Percentiles rank a stretch among this genome's conserved stretches.
These are phyloP conservation scores for Cladophialophora bantiana DNA, from an alignment of 2,329 filamentous ascomycete species.

Conservation along the genomic window DNA sequence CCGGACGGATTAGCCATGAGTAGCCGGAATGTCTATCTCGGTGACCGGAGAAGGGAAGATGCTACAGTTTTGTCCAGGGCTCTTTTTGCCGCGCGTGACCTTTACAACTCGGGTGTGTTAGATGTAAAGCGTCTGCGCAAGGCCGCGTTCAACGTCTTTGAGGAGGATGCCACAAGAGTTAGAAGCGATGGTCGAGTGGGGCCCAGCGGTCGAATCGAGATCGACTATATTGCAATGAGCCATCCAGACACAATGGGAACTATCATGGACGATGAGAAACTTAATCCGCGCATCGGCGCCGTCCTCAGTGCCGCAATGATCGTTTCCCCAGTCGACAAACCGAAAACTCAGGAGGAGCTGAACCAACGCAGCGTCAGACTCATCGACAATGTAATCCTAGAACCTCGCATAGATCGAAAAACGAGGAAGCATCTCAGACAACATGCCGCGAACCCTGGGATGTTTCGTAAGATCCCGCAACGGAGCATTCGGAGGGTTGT, in stretches of 20 bases:
- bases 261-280: slow-evolving; percentile 75
- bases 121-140: slow-evolving; percentile 73
- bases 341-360: slow-evolving; percentile 76
- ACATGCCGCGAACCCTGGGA: slow-evolving; percentile 8
- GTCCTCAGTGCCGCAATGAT: slow-evolving; percentile 90
- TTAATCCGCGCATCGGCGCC: slow-evolving; percentile 75
- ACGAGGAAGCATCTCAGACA: slow-evolving; percentile 13
- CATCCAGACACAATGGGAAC: slow-evolving; percentile 85
- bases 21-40: slow-evolving; percentile 92
- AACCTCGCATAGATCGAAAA: slow-evolving; percentile 41
- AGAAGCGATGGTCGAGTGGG: slow-evolving; percentile 35
- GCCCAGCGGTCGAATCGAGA: slow-evolving; percentile 65
- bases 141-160: slow-evolving; percentile 69
- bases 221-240: slow-evolving; percentile 92
- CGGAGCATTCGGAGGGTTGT: neutral
- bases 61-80: slow-evolving; percentile 76
- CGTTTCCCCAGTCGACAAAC: slow-evolving; percentile 80
- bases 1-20: slow-evolving; percentile 85
- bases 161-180: slow-evolving; percentile 48
- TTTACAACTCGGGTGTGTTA: slow-evolving; percentile 64
- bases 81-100: slow-evolving; percentile 72
- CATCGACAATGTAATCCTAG: slow-evolving; percentile 89
- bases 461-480: slow-evolving; percentile 3
- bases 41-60: slow-evolving; percentile 71
- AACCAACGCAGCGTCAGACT: slow-evolving; percentile 79